A percentile compares a stretch with the other conserved stretches of the same genome.
Conservation (phyloP, 2,329 filamentous ascomycete species). For the Fusarium sp. region DNA sequence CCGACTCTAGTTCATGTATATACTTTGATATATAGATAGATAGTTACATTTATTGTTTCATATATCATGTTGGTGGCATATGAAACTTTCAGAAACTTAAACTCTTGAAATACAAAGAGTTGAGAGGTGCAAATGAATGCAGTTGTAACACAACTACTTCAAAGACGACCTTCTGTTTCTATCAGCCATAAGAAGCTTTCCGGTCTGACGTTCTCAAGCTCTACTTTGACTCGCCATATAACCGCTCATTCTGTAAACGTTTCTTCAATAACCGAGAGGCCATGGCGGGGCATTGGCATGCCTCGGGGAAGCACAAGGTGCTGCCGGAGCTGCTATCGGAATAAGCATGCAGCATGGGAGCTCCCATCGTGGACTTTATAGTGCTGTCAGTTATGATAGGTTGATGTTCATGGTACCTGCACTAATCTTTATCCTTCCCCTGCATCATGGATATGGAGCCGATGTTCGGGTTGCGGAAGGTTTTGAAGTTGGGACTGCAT, state of each 20-base stretch:
- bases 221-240: neutral
- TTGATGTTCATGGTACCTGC: conserved; percentile 36
- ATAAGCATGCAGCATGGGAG: conserved; percentile 41
- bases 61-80: neutral
- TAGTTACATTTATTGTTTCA: neutral
- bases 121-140: neutral
- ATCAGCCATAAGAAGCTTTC: neutral
- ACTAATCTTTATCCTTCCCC: conserved; percentile 34
- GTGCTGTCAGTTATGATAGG: conserved; percentile 28
- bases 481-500: neutral
- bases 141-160: neutral
- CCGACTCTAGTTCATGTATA: neutral
- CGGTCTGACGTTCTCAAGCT: neutral
- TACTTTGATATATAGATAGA: neutral
- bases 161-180: neutral
- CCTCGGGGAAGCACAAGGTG: conserved; percentile 42
- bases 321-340: conserved; percentile 39
- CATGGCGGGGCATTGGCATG: conserved; percentile 38
- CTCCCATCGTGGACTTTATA: conserved; percentile 24
- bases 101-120: no score
- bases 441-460: conserved; percentile 33
- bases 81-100: neutral
- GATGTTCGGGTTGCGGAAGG: conserved; percentile 9
- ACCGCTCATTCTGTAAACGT: conserved; percentile 2
- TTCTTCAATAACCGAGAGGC: conserved; percentile 24